Evolutionary conservation across 768 basidiomycete species (phyloP).

Genomic region (Fomitopsis pulvina): DNA sequence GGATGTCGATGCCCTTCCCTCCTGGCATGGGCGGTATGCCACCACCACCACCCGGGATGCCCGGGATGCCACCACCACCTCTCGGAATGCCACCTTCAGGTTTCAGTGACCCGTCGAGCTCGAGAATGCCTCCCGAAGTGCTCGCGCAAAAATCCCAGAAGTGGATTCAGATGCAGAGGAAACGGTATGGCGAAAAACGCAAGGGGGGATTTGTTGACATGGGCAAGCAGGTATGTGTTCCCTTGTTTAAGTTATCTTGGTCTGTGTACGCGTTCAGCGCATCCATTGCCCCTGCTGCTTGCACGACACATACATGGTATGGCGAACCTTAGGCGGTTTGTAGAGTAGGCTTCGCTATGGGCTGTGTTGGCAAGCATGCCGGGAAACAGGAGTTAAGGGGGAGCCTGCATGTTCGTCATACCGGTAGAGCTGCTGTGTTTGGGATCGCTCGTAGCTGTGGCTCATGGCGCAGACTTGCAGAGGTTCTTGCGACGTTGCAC

Average conservation of each 20-base stretch:
- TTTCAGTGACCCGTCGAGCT: constrained; percentile 28
- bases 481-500: too few species aligned
- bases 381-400: too few species aligned
- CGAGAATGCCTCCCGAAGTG: constrained; percentile 54
- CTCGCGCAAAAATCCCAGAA: constrained; percentile 92
- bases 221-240: constrained; percentile 77
- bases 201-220: constrained; percentile 87
- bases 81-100: constrained; percentile 29
- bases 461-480: too few species aligned
- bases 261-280: too few species aligned
- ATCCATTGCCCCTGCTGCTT: too few species aligned
- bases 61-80: constrained; percentile 33
- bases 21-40: constrained; percentile 36
- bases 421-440: too few species aligned
- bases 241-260: not conserved
- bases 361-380: too few species aligned
- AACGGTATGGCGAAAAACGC: constrained; percentile 86
- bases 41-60: constrained; percentile 37
- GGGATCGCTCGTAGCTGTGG: too few species aligned
- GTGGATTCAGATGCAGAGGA: constrained; percentile 92
- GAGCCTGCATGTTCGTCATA: too few species aligned
- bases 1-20: not conserved
- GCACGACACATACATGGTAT: too few species aligned
- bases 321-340: too few species aligned
- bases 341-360: too few species aligned